phyloP scores from a whole-genome alignment of 2,329 filamentous ascomycete species.

The Beauveria sp. region DNA sequence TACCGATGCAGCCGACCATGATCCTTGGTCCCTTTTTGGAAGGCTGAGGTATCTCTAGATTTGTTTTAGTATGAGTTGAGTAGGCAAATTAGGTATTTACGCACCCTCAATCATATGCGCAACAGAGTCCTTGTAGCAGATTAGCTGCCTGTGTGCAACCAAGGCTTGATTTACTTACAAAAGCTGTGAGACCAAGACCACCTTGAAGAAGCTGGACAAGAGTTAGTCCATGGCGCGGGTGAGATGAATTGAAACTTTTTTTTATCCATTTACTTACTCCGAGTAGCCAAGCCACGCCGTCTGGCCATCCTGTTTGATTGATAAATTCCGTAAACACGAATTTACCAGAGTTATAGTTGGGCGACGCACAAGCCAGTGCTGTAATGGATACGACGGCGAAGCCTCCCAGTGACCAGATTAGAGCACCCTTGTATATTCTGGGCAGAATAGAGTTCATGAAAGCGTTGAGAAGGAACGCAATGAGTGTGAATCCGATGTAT shows the following conservation, averaged over 20 bases:
- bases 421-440: constrained; percentile 54
- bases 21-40: constrained; percentile 24
- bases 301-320: constrained; percentile 26
- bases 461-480: constrained; percentile 23
- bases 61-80: not conserved
- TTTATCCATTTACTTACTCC: constrained; percentile 14
- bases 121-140: constrained; percentile 20
- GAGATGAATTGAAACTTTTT: fast-evolving
- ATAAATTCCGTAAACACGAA: constrained; percentile 26
- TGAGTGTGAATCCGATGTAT: constrained; percentile 23
- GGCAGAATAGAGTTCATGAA: constrained; percentile 25
- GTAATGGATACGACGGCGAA: constrained; percentile 64
- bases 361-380: constrained; percentile 55
- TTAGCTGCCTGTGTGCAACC: not conserved
- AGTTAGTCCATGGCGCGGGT: not conserved
- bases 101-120: constrained; percentile 27
- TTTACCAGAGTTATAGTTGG: constrained; percentile 39
- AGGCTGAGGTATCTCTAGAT: constrained; percentile 22
- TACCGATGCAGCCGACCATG: constrained; percentile 49
- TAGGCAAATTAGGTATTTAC: not conserved
- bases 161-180: constrained; percentile 13
- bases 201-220: constrained; percentile 21
- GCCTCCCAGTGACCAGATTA: constrained; percentile 61
- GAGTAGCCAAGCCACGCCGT: constrained; percentile 26
- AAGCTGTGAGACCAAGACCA: constrained; percentile 25